Conservation (phyloP, 148 eudicot genomes). For the Cornus suecica region DNA sequence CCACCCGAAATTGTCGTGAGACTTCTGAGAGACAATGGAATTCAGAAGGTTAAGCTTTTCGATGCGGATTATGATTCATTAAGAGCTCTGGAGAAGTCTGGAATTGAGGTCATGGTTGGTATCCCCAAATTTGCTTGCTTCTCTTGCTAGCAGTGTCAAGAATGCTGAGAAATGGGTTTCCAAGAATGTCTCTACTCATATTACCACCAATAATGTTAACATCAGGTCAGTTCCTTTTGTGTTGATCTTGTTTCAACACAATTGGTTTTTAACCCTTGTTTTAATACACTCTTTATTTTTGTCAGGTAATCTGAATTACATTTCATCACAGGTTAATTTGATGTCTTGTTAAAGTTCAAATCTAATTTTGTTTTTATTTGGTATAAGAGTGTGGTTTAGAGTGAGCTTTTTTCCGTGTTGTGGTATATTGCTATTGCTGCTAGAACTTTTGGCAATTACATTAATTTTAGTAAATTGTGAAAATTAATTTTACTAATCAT, state of each 20-base stretch:
- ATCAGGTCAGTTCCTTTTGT: slow-evolving; percentile 70
- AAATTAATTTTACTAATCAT: no score
- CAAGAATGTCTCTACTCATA: slow-evolving; percentile 70
- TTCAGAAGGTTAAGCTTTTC: slow-evolving; percentile 85
- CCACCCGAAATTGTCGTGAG: slow-evolving; percentile 67
- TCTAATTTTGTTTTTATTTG: no score
- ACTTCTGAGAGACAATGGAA: slow-evolving; percentile 70
- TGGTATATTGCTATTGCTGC: no score
- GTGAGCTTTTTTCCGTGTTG: no score
- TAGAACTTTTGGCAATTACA: no score
- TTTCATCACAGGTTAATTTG: neutral
- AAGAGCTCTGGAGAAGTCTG: slow-evolving; percentile 63
- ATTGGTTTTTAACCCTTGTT: neutral
- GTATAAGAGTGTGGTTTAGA: no score
- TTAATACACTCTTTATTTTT: neutral
- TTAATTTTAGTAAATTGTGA: no score
- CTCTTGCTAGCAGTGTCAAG: slow-evolving; percentile 63
- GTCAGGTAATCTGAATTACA: neutral
- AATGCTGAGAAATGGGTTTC: slow-evolving; percentile 94
- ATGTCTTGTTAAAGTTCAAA: neutral
- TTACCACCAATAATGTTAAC: slow-evolving; percentile 49
- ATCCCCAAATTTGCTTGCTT: slow-evolving; percentile 82
- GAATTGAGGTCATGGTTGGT: slow-evolving; percentile 94
- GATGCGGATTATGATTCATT: slow-evolving; percentile 78
- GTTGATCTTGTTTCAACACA: no score